These are phyloP conservation scores for Arthrobotrys pseudoclavata DNA, from an alignment of 2,329 filamentous ascomycete genomes.

Conservation along the genomic window DNA sequence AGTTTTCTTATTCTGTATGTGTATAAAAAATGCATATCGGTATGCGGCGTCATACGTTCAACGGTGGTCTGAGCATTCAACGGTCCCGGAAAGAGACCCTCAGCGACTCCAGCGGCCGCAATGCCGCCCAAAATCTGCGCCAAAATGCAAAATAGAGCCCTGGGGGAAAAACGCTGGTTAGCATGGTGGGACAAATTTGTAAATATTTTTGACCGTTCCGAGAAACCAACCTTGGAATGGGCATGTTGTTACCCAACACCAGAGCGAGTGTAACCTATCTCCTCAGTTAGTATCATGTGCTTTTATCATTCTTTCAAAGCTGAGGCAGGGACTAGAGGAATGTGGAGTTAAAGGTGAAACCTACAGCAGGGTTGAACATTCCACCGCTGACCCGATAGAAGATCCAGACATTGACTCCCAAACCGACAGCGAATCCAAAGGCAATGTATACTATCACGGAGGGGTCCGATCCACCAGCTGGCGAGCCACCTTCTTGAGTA, in stretches of 20 bases:
- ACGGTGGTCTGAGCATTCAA: conserved; percentile 73
- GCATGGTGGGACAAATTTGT: conserved; percentile 23
- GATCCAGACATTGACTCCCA: conserved; percentile 72
- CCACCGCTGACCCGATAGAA: conserved; percentile 71
- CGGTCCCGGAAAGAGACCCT: conserved; percentile 72
- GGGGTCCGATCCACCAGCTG: conserved; percentile 28
- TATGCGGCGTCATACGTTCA: conserved; percentile 64
- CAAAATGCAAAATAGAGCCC: conserved; percentile 42
- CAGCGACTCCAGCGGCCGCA: conserved; percentile 72
- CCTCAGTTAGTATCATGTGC: conserved; percentile 15
- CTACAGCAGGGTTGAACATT: conserved; percentile 66
- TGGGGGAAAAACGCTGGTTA: conserved; percentile 19
- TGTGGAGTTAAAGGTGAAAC: conserved; percentile 32
- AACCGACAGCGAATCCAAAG: conserved; percentile 69
- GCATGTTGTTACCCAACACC: conserved; percentile 38
- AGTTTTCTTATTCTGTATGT: conserved; percentile 6
- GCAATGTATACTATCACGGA: conserved; percentile 69
- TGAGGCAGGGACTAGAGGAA: conserved; percentile 5
- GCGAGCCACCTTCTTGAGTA: conserved; percentile 23
- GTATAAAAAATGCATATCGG: not conserved
- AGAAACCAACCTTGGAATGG: conserved; percentile 46
- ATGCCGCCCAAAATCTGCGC: conserved; percentile 73
- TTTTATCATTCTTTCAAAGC: conserved; percentile 15
- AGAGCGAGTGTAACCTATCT: conserved; percentile 50
- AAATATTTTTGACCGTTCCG: conserved; percentile 8